phyloP scores from a whole-genome alignment of 768 basidiomycete species.

The Dictyophora rubrovolvata region DNA sequence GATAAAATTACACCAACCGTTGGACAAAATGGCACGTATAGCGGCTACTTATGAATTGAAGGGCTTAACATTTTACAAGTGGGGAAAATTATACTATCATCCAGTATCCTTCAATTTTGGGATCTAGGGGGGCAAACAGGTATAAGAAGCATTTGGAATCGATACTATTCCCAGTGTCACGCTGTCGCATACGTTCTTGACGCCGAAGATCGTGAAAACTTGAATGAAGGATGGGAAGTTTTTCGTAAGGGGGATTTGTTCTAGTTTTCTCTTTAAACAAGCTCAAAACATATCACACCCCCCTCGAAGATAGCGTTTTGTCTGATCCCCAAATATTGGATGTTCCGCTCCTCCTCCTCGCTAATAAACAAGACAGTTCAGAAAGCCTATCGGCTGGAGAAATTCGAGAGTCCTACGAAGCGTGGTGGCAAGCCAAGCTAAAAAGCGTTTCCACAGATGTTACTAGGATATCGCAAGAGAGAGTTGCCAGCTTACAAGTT shows the following conservation, averaged over 20 bases:
- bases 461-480: slow-evolving; percentile 30
- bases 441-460: slow-evolving; percentile 51
- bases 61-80: slow-evolving; percentile 34
- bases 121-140: slow-evolving; percentile 93
- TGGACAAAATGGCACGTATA: slow-evolving; percentile 84
- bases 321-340: slow-evolving; percentile 84
- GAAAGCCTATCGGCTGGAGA: slow-evolving; percentile 78
- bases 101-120: slow-evolving; percentile 93
- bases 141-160: slow-evolving; percentile 88
- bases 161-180: slow-evolving; percentile 94
- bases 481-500: slow-evolving; percentile 72
- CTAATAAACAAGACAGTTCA: slow-evolving; percentile 91
- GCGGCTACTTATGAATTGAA: background rate
- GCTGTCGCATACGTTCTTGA: slow-evolving; percentile 95
- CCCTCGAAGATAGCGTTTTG: slow-evolving; percentile 65
- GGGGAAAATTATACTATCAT: slow-evolving; percentile 87
- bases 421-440: slow-evolving; percentile 70
- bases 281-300: slow-evolving; percentile 13
- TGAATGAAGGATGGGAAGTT: slow-evolving; percentile 94
- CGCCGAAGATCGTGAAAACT: slow-evolving; percentile 77
- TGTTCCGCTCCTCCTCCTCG: slow-evolving; percentile 82
- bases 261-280: slow-evolving; percentile 1
- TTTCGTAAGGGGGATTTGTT: slow-evolving; percentile 57
- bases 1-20: slow-evolving; percentile 95
- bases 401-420: slow-evolving; percentile 81